Base-by-base conservation (phyloP, 78 protist genomes). In the Corallochytrium limacisporum region DNA sequence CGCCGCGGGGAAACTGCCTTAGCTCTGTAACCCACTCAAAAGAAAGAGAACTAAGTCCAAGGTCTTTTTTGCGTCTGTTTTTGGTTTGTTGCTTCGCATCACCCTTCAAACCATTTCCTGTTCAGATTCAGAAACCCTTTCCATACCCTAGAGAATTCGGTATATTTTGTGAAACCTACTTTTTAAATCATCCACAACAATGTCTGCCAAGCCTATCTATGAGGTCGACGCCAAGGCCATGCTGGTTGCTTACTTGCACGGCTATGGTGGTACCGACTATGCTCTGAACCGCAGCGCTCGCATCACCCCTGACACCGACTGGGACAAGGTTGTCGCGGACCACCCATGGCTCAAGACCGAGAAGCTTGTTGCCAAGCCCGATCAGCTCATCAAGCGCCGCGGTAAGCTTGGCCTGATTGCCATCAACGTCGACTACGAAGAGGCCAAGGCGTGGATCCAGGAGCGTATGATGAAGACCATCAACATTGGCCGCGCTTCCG, bases 351-450 rank as follows among this genome's bases (percentile, higher is more conserved):
- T 78, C 50, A 12, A 2, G 48, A 20, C 35, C 36, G 16, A 26
- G 24, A 43, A 35, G 33, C 77, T 79, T 22, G 90, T 84, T 35
- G 90, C 60, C 31, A 84, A 84, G 77, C 90, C 90, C 1, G 90
- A 84, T 53, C 50, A 57, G 75, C 82, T 84, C 43, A 72, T 84
- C 68, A 72, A 72, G 71, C 70, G 80, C 28, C 72, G 90, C 24
- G 90, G 90, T n/a, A 84, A 84, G 77, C 62, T 20, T 18, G 83
- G 80, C 29, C 73, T 84, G 13, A 53, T 84, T 33, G 43, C 33
- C 67, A 57, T 84, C 57, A 79, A 79, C 37, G 62, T 66, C 7
- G 51, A 33, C 53, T 62, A 57, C 60, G 72, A 36, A 10, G 80
- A 26, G n/a, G 85, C 82, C 65, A 40, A 56, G 62, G 46, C 37